Evolutionary conservation across 1,284 basidiomycete genomes (phyloP).

Genomic region (Anthracocystis walkeri): DNA sequence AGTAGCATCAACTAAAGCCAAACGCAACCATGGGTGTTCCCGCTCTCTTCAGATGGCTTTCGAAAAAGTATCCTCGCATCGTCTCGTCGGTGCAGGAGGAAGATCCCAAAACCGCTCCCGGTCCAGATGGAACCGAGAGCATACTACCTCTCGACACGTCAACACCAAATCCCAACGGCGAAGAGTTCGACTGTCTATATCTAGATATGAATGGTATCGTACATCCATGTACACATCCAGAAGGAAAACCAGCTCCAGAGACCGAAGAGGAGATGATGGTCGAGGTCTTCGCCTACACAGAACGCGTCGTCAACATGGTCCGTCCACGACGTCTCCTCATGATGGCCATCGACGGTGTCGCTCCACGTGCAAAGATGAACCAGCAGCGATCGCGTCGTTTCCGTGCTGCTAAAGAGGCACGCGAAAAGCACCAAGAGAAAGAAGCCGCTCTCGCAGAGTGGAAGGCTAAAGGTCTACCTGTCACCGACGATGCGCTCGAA

Average conservation of each 20-base stretch:
- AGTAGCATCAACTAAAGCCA: not conserved
- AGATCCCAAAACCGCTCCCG: constrained; percentile 57
- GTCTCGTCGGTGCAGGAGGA: constrained; percentile 68
- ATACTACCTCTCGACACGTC: constrained; percentile 85
- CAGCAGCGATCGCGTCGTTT: constrained; percentile 97
- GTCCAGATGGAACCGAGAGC: constrained; percentile 75
- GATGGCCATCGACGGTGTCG: constrained; percentile 99
- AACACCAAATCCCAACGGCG: constrained; percentile 90
- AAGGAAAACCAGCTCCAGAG: constrained; percentile 89
- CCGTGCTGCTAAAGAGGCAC: constrained; percentile 91
- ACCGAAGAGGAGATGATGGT: constrained; percentile 99
- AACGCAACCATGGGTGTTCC: constrained; percentile 64
- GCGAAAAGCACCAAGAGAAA: constrained; percentile 88
- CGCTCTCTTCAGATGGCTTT: constrained; percentile 69
- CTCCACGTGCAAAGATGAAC: constrained; percentile 99
- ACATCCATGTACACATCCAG: constrained; percentile 98
- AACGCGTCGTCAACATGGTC: constrained; percentile 96
- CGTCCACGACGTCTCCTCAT: constrained; percentile 93
- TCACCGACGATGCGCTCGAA: constrained; percentile 83
- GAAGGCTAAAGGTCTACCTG: constrained; percentile 87
- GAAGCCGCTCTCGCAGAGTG: constrained; percentile 84
- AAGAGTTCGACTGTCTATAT: constrained; percentile 96
- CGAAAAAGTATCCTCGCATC: constrained; percentile 70
- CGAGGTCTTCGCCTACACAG: constrained; percentile 96
- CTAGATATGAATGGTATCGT: constrained; percentile 76